phyloP scores from a whole-genome alignment of 768 basidiomycete species.

The Russula griseocarnosa region DNA sequence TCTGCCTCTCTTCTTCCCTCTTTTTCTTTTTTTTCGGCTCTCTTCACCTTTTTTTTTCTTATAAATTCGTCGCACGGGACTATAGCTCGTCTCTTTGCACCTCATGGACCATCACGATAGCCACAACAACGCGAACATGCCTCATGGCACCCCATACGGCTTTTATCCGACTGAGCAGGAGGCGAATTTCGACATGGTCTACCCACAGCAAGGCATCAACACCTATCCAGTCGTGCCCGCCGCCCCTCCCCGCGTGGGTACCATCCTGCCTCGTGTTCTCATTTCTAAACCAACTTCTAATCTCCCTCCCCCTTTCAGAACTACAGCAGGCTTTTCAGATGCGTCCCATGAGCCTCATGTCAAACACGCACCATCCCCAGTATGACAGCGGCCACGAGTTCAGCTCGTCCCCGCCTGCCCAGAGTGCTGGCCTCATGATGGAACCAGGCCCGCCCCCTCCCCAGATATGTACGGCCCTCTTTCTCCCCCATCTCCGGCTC shows the following conservation, averaged over 20 bases:
- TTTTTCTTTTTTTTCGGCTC: conserved; percentile 33
- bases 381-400: conserved; percentile 52
- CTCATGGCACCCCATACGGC: conserved; percentile 35
- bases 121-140: conserved; percentile 30
- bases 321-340: conserved; percentile 63
- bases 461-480: conserved; percentile 80
- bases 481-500: conserved; percentile 86
- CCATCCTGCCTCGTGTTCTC: conserved; percentile 52
- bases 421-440: conserved; percentile 27
- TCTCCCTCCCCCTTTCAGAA: conserved; percentile 51
- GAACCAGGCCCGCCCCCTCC: conserved; percentile 53
- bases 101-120: conserved; percentile 35
- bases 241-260: conserved; percentile 71
- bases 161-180: conserved; percentile 38
- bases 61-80: conserved; percentile 28
- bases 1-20: conserved; percentile 33
- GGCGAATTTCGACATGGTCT: conserved; percentile 35
- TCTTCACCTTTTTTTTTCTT: conserved; percentile 13
- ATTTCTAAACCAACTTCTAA: conserved; percentile 44
- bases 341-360: conserved; percentile 56
- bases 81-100: conserved; percentile 28
- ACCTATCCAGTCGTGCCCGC: conserved; percentile 54
- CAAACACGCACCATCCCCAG: conserved; percentile 60
- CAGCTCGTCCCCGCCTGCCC: conserved; percentile 35
- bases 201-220: conserved; percentile 44